Evolutionary conservation across 441 rosid species (phyloP), one percentile per base, ranked within the genome.

Genomic region (Arabidopsis lyrata): DNA sequence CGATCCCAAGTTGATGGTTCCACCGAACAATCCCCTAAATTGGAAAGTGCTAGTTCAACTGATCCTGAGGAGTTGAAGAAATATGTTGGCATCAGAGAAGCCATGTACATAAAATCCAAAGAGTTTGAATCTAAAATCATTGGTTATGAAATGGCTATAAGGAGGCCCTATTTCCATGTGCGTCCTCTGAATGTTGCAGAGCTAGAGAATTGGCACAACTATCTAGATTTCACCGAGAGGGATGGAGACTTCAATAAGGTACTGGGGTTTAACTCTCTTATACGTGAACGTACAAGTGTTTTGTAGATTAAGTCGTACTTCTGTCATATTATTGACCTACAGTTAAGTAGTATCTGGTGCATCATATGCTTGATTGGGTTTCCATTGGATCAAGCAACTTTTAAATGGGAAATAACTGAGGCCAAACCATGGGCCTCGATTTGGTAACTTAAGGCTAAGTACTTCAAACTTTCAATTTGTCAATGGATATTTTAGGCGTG

Each of bases 361-460:
- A 81, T 85, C 96, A 80, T 91, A 81, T 87, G 88, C 95, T 84
- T 86, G 89, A 83, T 90, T 93, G 97, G 98, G 96, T 91, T 87
- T 86, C 81, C 91, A 89, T 90, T 93, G 96, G 99, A 85, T 93
- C 95, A 93, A 87, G 97, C 97, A 83, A 88, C 90, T 80, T 91
- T 89, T 81, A 78, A 86, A 81, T 83, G 90, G 91, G 97, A 90
- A 84, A 83, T 88, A 87, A 85, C 91, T 93, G 97, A 90, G 92
- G 88, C 93, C 87, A 91, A 85, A 87, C 93, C 94, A 79, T 83
- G 91, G 90, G 89, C 86, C 88, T 89, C 90, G 72, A 82, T 88
- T 88, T 90, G 98, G 93, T 93, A 86, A 81, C 90, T 86, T 85
- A 83, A 91, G 96, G 96, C 92, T 91, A 91, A 96, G 98, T 96